Base-by-base conservation (phyloP, 2,329 filamentous ascomycete species). In the Penicillium sp. region DNA sequence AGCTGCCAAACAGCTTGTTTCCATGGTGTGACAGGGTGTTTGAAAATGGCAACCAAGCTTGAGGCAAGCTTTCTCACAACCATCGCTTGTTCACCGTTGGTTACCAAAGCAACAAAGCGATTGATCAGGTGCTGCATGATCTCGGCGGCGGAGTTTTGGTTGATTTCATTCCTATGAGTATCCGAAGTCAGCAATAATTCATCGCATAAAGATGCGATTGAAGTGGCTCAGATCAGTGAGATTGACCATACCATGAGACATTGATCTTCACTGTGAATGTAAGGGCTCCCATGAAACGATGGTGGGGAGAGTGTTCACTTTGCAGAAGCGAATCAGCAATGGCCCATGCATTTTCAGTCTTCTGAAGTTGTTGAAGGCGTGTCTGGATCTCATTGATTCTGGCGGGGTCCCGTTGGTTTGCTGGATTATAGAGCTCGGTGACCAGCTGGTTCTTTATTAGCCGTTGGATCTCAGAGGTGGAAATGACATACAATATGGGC, bases 181-280 rank as follows among this genome's bases (percentile, higher is more conserved):
- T 16, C n/a, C 22, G 1, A 5, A 0, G 19, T 55, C 10, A 36
- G 25, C 26, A 14, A 45, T 35, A 4, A 9, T 7, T 17, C 26
- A 5, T 26, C 12, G 12, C 11, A n/a, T 16, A 11, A 17, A 14
- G 3, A 16, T 31, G 22, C n/a, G 16, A 19, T 31, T 10, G 1
- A 22, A 26, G 4, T 22, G 8, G 6, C 7, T 12, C 16, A 2
- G n/a, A 44, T 51, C 17, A 3, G 11, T 8, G 17, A 38, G 35
- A 36, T 45, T 16, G 14, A 40, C 62, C 79, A 60, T 77, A 89
- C 88, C 87, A 90, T 69, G 94, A 90, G n/a, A 87, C 88, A 70
- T 97, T 97, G 56, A 97, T 84, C 76, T 97, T 99, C 65, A 97
- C 86, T 48, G 91, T 95, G 62, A 97, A 88, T 0, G 93, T 97